These are phyloP conservation scores for Pochonia chlamydosporia DNA, from an alignment of 2,329 filamentous ascomycete genomes.

Conservation along the genomic window DNA sequence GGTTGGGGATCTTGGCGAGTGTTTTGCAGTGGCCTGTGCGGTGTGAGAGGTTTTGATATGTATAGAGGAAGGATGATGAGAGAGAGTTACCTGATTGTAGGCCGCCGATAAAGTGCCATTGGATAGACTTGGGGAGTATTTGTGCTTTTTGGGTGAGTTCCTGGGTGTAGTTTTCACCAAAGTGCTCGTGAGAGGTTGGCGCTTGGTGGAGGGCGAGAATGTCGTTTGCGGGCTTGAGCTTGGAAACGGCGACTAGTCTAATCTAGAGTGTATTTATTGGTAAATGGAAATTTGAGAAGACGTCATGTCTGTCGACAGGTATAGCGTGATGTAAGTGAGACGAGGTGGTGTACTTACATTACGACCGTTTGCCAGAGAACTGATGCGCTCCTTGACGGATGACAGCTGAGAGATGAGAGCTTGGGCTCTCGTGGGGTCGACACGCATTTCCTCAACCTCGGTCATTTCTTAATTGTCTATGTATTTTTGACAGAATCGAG, in stretches of 20 bases:
- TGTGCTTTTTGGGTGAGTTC: conserved; percentile 83
- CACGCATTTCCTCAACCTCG: conserved; percentile 49
- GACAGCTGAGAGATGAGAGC: conserved; percentile 57
- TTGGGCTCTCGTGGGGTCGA: conserved; percentile 56
- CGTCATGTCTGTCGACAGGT: too few species aligned
- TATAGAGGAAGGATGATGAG: not conserved
- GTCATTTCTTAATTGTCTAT: conserved; percentile 30
- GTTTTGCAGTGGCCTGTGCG: conserved; percentile 78
- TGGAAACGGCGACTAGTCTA: conserved; percentile 89
- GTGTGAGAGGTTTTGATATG: not conserved
- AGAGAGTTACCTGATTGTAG: conserved; percentile 63
- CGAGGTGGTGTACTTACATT: conserved; percentile 37
- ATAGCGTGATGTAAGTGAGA: too few species aligned
- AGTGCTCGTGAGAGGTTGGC: conserved; percentile 61
- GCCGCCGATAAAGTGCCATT: conserved; percentile 96
- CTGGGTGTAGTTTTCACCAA: conserved; percentile 94
- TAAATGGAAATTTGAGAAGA: not conserved
- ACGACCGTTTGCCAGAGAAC: conserved; percentile 45
- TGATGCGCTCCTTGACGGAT: conserved; percentile 53
- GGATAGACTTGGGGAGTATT: conserved; percentile 68
- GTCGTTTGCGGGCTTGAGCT: conserved; percentile 89
- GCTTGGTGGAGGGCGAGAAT: conserved; percentile 74
- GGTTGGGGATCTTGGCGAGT: conserved; percentile 78
- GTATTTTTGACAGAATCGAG: not conserved
- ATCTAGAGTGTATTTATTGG: conserved; percentile 40